Conservation (phyloP, 345 rosid species). For the Euphorbia pulcherrima region DNA sequence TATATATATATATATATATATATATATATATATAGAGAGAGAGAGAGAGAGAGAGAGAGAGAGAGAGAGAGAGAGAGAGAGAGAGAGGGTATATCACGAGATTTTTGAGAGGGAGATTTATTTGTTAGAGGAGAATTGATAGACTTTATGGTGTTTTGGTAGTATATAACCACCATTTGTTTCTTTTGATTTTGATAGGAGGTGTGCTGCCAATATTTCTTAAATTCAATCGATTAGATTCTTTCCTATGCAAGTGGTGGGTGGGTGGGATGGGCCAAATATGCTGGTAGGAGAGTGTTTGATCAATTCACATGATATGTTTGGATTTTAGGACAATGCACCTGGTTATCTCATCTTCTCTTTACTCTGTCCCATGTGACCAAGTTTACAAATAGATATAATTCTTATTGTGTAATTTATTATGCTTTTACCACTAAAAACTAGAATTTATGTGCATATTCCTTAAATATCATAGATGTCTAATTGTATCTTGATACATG, state of each 20-base stretch:
- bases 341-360: constrained; percentile 3
- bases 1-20: too few species aligned
- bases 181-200: constrained; percentile 10
- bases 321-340: constrained; percentile 16
- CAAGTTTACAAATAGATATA: neutral
- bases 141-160: neutral
- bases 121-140: constrained; percentile 7
- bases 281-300: neutral
- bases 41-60: too few species aligned
- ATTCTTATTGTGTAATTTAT: neutral
- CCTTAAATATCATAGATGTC: too few species aligned
- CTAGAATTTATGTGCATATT: too few species aligned
- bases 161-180: constrained; percentile 14
- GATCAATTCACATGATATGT: constrained; percentile 24
- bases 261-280: neutral
- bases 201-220: neutral
- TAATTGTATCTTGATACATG: too few species aligned
- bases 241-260: constrained; percentile 11
- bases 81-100: constrained; percentile 31
- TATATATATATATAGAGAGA: constrained; percentile 6
- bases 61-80: too few species aligned
- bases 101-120: constrained; percentile 16
- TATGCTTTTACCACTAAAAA: too few species aligned
- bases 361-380: constrained; percentile 18
- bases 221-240: constrained; percentile 6